Evolutionary conservation across 2,329 filamentous ascomycete genomes (phyloP), one percentile per base, ranked within the genome.

Genomic region (Microsporum canis): DNA sequence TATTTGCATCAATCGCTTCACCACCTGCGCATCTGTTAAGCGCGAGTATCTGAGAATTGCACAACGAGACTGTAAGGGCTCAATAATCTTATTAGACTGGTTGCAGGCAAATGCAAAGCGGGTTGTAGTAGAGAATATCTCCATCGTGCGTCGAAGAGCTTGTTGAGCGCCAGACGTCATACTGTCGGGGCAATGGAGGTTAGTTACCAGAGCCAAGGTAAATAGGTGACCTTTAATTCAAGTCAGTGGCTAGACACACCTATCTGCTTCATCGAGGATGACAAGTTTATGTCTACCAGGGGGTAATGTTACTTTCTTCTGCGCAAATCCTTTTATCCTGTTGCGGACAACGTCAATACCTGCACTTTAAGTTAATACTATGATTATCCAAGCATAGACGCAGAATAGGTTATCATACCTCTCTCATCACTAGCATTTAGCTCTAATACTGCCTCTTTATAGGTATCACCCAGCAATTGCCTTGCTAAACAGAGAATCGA

Each of bases 21-120:
- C 90, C 31, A 99, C 85, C 73, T 99, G 92, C 10, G 84, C 87
- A 71, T 99, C 94, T 1, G 92, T 96, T 66, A 99, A 81, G 61
- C 92, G 87, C 36, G 91, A 87, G 75, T 96, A 99, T 63, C 94
- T 87, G 60, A 99, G 82, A 71, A 99, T 97, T 23, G 94, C 94
- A 73, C 94, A 99, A 69, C 94, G 85, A 17, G 91, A 96, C 75
- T 99, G 94, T 58, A 99, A 80, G n/a, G 94, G 94, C 75, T 99
- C 94, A 74, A 99, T 99, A 72, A 99, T 97, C 77, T 97, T 99
- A 79, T 97, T 99, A 64, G 88, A 94, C 78, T 96, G 90, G 74
- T 99, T 99, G 80, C 94, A 99, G 1, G 94, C 94, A 70, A 99
- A 99, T 0, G 94, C 94, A 71, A 99, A 99, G 62, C 94, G 84